Conservation (phyloP, 352 stramenopile species). For the Aphanomyces stellatus region DNA sequence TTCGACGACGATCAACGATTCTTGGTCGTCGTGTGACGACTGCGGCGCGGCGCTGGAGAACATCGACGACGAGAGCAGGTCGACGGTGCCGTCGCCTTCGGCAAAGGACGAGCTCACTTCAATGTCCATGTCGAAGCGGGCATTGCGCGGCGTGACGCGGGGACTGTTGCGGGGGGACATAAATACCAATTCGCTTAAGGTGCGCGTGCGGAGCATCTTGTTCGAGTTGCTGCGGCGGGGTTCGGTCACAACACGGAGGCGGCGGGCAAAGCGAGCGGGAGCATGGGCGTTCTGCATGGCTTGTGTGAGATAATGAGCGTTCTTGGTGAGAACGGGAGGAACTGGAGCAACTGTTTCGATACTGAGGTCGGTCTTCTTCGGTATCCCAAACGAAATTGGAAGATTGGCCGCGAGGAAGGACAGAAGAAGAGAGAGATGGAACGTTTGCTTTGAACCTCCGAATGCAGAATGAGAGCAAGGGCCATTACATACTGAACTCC, state of each 20-base stretch:
- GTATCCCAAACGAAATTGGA: conserved; percentile 19
- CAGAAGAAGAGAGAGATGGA: conserved; percentile 15
- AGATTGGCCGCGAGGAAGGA: conserved; percentile 12
- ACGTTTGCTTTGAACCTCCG: conserved; percentile 9
- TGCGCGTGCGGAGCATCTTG: conserved; percentile 78
- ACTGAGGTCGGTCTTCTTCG: background rate
- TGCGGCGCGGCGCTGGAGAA: background rate
- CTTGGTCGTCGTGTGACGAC: conserved; percentile 6
- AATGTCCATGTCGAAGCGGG: conserved; percentile 80
- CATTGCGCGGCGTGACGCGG: conserved; percentile 45
- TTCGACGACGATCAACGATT: conserved; percentile 27
- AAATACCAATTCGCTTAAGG: conserved; percentile 65
- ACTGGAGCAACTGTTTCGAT: background rate
- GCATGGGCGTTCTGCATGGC: background rate
- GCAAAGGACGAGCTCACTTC: conserved; percentile 64
- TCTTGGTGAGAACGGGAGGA: too few relatives aligned
- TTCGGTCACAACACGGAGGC: conserved; percentile 74
- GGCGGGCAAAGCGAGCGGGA: conserved; percentile 32
- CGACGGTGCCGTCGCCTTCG: conserved; percentile 54
- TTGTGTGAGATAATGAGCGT: background rate
- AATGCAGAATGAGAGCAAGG: conserved; percentile 12
- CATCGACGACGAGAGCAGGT: conserved; percentile 29
- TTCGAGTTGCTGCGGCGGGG: conserved; percentile 78
- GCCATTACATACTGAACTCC: conserved; percentile 9
- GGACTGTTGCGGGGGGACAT: conserved; percentile 53